A percentile compares a stretch with the other conserved stretches of the same genome.
These are phyloP conservation scores for Pisolithus albus DNA, from an alignment of 768 basidiomycete genomes.

Conservation along the genomic window DNA sequence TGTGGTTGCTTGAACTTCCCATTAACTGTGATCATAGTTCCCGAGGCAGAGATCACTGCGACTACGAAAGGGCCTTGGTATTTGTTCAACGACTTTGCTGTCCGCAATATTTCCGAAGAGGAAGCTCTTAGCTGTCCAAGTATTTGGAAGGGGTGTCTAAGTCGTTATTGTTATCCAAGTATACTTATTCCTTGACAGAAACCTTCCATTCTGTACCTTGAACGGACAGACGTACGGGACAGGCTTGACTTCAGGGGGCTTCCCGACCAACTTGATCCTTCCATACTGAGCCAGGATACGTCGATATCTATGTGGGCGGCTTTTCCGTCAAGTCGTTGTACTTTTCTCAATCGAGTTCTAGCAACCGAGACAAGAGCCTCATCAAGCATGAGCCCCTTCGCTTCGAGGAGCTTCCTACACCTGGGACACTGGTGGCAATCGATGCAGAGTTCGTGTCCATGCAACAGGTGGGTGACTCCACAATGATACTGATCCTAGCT, in stretches of 20 bases:
- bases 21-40: constrained; percentile 42
- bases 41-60: constrained; percentile 47
- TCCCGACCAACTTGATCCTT: constrained; percentile 60
- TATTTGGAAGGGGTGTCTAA: constrained; percentile 79
- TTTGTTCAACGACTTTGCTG: constrained; percentile 95
- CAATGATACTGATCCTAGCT: background rate
- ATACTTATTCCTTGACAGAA: constrained; percentile 12
- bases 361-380: constrained; percentile 64
- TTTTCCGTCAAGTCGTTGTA: background rate
- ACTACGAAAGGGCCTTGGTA: constrained; percentile 65
- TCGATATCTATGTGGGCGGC: constrained; percentile 72
- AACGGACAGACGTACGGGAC: constrained; percentile 57
- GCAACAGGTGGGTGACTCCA: constrained; percentile 59
- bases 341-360: constrained; percentile 22
- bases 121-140: constrained; percentile 84
- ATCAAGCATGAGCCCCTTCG: constrained; percentile 76
- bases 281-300: constrained; percentile 78
- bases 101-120: constrained; percentile 73
- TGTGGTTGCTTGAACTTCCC: background rate
- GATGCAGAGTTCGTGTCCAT: constrained; percentile 98
- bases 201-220: constrained; percentile 75
- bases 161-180: background rate
- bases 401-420: constrained; percentile 70
- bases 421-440: constrained; percentile 87
- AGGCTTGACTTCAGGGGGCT: constrained; percentile 59